Base-by-base conservation (phyloP, 1,284 basidiomycete genomes). In the Ganoderma leucocontextum region DNA sequence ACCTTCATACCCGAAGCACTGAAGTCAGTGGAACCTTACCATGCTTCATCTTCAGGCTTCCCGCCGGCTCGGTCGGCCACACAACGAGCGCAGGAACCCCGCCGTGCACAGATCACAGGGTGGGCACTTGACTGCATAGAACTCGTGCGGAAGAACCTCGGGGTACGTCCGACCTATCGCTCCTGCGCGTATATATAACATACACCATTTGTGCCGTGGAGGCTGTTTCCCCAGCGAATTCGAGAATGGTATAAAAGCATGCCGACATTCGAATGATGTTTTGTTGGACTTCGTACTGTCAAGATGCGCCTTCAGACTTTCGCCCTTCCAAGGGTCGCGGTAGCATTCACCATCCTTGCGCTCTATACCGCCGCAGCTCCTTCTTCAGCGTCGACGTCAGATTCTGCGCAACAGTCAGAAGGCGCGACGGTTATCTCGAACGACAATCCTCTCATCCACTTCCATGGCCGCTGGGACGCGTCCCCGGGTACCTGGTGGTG, bases 401-500 rank as follows among this genome's bases (percentile, higher is more conserved):
- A 22, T 12, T 41, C 60, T 9, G 57, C 33, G 22, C 36, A 17
- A 39, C 22, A 25, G 10, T 7, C 22, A 36, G 22, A 22, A 59
- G 38, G 29, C 4, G 47, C 29, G 3, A 55, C 76, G 1, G 70
- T 73, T 25, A 70, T 82, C 22, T 67, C 66, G 10, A 76, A 78
- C 65, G 69, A 75, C 33, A 65, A 82, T 60, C 77, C 80, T n/a
- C 61, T 78, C 25, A 80, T 83, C 36, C 78, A 75, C 64, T 80
- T 74, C 65, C 80, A 82, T 67, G 81, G 81, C 7, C 78, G 82
- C 33, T 83, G 82, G 83, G 82, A 83, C 65, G 53, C 65, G 2
- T 75, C 78, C 19, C 79, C 78, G 4, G 81, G 79, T 66, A 82
- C 81, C 4, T 84, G 82, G 81, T 83, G 82, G 81, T 80, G 63